These are phyloP conservation scores for Alternaria alternata DNA, from an alignment of 2,329 filamentous ascomycete genomes.

Conservation along the genomic window DNA sequence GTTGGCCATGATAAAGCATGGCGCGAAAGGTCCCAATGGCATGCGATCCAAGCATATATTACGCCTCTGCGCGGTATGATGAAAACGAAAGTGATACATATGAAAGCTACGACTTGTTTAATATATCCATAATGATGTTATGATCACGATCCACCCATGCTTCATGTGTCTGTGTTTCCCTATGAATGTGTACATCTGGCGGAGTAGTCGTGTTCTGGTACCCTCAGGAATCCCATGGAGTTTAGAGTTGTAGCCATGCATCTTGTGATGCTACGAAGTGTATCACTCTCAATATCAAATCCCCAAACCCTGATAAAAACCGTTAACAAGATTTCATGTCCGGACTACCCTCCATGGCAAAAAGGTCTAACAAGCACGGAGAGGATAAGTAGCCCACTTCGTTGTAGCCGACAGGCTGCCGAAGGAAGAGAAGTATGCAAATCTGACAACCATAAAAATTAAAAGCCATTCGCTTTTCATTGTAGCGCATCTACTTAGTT, in stretches of 20 bases:
- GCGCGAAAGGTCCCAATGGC: background rate
- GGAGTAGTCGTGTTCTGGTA: background rate
- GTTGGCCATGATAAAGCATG: conserved; percentile 30
- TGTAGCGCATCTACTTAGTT: too few relatives aligned
- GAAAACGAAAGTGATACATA: background rate
- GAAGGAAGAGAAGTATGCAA: background rate
- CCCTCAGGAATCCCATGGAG: background rate
- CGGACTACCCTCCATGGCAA: background rate
- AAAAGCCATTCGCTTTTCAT: too few relatives aligned
- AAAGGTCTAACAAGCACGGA: background rate
- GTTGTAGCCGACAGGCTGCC: background rate
- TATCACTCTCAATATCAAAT: background rate
- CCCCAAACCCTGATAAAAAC: background rate
- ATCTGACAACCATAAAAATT: too few relatives aligned
- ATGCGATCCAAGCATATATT: background rate
- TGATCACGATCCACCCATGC: background rate
- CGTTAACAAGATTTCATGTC: background rate
- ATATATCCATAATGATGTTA: background rate
- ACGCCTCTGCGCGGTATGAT: background rate
- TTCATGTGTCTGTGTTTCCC: background rate
- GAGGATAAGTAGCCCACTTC: background rate
- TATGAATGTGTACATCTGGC: background rate
- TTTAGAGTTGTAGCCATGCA: background rate
- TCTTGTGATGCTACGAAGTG: background rate
- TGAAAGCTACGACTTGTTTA: background rate